Base-by-base conservation (phyloP, 23 red algal genomes). In the Porphyridium purpureum region DNA sequence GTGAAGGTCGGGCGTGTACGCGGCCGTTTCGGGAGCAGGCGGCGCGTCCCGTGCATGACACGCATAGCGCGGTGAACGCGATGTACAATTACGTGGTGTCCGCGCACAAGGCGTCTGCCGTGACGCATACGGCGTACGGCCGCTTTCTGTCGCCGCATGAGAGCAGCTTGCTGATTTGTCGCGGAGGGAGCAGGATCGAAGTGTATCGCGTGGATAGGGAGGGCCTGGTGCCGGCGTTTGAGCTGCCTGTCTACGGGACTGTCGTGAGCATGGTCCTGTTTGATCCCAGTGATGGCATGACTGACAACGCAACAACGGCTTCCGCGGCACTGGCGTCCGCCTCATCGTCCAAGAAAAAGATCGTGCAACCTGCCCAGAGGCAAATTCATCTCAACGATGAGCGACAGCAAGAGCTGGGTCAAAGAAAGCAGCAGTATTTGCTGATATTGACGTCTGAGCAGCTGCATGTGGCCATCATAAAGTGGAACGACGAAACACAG, bases 81-180 rank as follows among this genome's bases (percentile, higher is more conserved):
- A 92, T 92, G 83, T 74, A 92, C 53, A 76, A 72, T 38, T 93
- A 93, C 54, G 67, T 93, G 51, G 84, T 93, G 30, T 80, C 84
- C 34, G 84, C 84, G 5, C 84, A 93, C 64, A 80, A 80, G 65
- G 51, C 74, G 31, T 81, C 84, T 41, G 48, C 47, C 21, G 84
- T 93, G 5, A 70, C 74, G 11, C 53, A 80, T 70, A 74, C 84
- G 5, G 74, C 66, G 1, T n/a, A 53, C 46, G 31, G 50, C 27
- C 11, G 33, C 24, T 56, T 47, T 54, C n/a, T 57, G 11, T 44
- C 27, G 15, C 20, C 48, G 26, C 33, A 20, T 54, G 21, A 6
- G 5, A 47, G 50, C 50, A 30, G 40, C 29, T 57, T 59, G 7
- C 28, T 7, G 53, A 35, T 20, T 57, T 57, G 53, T 35, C 3